Percentiles rank a stretch among this genome's conserved stretches.
These are phyloP conservation scores for Boletus barrowsii DNA, from an alignment of 768 basidiomycete species.

Conservation along the genomic window DNA sequence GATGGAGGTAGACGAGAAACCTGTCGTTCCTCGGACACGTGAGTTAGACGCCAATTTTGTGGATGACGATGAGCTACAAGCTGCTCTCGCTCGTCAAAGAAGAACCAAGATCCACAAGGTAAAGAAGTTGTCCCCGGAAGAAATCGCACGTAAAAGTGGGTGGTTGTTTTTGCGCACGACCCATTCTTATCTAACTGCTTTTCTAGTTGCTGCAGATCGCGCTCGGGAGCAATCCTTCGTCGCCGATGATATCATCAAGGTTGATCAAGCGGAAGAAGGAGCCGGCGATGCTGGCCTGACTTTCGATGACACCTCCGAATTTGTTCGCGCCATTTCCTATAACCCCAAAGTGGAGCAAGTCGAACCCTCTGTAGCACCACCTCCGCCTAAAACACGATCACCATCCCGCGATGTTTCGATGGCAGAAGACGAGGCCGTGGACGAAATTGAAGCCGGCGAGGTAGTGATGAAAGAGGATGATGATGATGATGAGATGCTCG, in stretches of 20 bases:
- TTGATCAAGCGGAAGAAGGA: constrained; percentile 45
- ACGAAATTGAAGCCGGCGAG: constrained; percentile 82
- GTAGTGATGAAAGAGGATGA: constrained; percentile 79
- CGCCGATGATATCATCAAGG: constrained; percentile 40
- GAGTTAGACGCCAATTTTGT: constrained; percentile 88
- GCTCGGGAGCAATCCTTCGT: constrained; percentile 47
- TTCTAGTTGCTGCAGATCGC: constrained; percentile 62
- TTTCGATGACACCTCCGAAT: constrained; percentile 96
- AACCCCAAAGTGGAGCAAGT: constrained; percentile 55
- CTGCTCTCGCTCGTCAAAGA: constrained; percentile 82
- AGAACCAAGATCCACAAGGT: constrained; percentile 75
- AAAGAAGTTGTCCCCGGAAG: constrained; percentile 77
- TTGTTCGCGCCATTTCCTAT: constrained; percentile 80
- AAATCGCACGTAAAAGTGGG: constrained; percentile 74
- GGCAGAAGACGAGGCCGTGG: constrained; percentile 59
- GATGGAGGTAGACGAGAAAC: constrained; percentile 82
- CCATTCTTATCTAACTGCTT: neutral
- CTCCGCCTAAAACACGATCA: constrained; percentile 35
- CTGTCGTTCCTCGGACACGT: constrained; percentile 62
- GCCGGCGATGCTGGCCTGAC: constrained; percentile 53
- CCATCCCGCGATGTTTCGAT: constrained; percentile 54
- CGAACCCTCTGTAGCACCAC: constrained; percentile 30
- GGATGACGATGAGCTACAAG: constrained; percentile 98
- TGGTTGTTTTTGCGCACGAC: constrained; percentile 8
- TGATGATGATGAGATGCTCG: constrained; percentile 72